Percentiles rank a stretch among this genome's conserved stretches.
Conservation (phyloP, 2,329 filamentous ascomycete species). For the Claviceps sp. region DNA sequence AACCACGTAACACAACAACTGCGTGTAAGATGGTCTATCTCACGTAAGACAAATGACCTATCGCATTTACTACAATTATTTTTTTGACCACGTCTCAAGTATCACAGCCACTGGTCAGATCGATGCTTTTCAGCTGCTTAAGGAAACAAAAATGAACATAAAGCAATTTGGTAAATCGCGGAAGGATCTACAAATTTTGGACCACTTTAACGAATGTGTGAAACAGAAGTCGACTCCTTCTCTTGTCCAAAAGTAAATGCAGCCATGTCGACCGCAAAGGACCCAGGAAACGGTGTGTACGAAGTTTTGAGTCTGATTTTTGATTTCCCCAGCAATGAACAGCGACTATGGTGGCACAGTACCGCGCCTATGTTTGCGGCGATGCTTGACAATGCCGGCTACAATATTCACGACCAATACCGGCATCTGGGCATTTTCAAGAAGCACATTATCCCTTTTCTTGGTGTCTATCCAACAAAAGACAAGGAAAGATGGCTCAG, state of each 20-base stretch:
- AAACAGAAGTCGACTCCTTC: background rate
- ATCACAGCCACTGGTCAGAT: no score
- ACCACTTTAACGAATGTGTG: background rate
- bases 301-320: background rate
- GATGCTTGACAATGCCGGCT: background rate
- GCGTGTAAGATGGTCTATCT: no score
- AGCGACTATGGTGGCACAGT: conserved; percentile 3
- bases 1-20: no score
- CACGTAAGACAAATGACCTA: no score
- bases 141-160: no score
- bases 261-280: background rate
- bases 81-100: no score
- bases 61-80: no score
- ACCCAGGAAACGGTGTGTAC: background rate
- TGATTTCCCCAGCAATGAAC: background rate
- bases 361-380: background rate
- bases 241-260: background rate
- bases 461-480: background rate
- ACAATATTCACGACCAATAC: background rate
- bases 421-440: background rate
- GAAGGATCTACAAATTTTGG: background rate
- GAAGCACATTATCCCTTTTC: background rate
- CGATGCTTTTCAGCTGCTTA: no score
- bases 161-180: no score
- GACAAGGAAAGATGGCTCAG: background rate